Base-by-base conservation (phyloP, 139 green algal species). In the Chlamydomonas schloesseri region DNA sequence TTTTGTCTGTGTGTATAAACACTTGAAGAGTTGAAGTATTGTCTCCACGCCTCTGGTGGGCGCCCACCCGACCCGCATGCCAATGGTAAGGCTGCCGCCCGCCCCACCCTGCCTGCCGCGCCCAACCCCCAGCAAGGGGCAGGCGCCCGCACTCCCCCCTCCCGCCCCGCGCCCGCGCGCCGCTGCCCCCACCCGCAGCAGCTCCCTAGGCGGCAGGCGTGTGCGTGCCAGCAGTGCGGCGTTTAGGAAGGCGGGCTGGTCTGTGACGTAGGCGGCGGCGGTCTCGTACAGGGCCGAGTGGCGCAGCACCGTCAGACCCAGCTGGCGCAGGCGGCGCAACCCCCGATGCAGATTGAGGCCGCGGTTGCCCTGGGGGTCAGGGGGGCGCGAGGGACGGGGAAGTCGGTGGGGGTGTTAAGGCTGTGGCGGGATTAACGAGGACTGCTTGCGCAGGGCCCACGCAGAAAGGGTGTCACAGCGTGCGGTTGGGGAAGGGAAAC, bases 161-260 rank as follows among this genome's bases (percentile, higher is more conserved):
- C n/a, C n/a, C n/a, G n/a, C n/a, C n/a, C n/a, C n/a, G n/a, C n/a
- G n/a, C n/a, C 15, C 58, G 71, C 28, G 24, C 69, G 17, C n/a
- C 60, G 13, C 8, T 36, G 29, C n/a, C 47, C 55, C n/a, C 47
- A 81, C 71, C 47, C 78, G n/a, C 50, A 96, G 89, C 71, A 97
- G 89, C 29, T 94, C 70, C 1, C 91, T 73, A 0, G 95, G 94
- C 24, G 80, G 37, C 69, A 97, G 90, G n/a, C 55, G 10, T 1
- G 96, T 98, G 23, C 79, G 60, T 0, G 91, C 93, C 33, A 95
- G 84, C 10, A 98, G 74, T 0, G 97, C 97, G 13, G 94, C 94
- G 72, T 99, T 99, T 0, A 99, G 82, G 87, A 98, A 99, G 23
- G 84, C 33, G 1, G 94, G 93, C 90, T 99, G 97, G 67, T 99